Percentiles rank a stretch among this genome's conserved stretches.
These are phyloP conservation scores for Saccharomycopsis phalli DNA, from an alignment of 1,139 yeast species.

Conservation along the genomic window DNA sequence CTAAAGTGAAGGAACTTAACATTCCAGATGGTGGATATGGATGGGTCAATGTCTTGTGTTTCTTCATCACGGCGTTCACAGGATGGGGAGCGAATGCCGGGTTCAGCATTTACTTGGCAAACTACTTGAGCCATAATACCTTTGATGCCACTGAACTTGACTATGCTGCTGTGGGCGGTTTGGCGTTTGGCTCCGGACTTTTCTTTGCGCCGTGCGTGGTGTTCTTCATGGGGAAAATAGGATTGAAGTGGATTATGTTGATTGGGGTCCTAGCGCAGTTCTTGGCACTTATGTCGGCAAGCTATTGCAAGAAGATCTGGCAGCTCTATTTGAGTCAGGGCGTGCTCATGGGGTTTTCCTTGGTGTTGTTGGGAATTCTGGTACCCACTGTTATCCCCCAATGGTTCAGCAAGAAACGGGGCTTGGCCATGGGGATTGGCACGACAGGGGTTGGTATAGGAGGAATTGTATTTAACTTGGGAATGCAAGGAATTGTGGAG, in stretches of 20 bases:
- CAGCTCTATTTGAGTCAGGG: conserved; percentile 61
- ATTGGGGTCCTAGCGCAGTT: conserved; percentile 42
- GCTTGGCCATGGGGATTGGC: conserved; percentile 43
- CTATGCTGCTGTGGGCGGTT: conserved; percentile 59
- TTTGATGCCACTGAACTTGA: conserved; percentile 49
- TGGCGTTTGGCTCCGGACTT: conserved; percentile 50
- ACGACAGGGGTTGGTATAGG: conserved; percentile 51
- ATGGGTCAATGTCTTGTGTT: conserved; percentile 52
- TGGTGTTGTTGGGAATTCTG: conserved; percentile 48
- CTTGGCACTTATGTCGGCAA: conserved; percentile 48
- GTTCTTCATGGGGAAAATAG: conserved; percentile 24
- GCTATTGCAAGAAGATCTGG: conserved; percentile 47
- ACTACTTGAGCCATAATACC: conserved; percentile 36
- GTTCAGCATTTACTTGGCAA: conserved; percentile 53
- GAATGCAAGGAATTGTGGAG: conserved; percentile 29
- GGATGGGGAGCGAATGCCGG: conserved; percentile 66
- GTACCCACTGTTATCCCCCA: conserved; percentile 45
- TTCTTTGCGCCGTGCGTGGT: conserved; percentile 40
- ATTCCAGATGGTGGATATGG: too few species aligned
- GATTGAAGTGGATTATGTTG: conserved; percentile 25
- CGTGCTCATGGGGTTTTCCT: conserved; percentile 48
- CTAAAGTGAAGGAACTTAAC: conserved; percentile 50
- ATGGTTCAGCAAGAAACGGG: conserved; percentile 36
- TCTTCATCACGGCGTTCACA: conserved; percentile 40
- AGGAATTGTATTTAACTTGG: conserved; percentile 32